Evolutionary conservation across 768 basidiomycete genomes (phyloP).

Genomic region (Suillus tomentosus): DNA sequence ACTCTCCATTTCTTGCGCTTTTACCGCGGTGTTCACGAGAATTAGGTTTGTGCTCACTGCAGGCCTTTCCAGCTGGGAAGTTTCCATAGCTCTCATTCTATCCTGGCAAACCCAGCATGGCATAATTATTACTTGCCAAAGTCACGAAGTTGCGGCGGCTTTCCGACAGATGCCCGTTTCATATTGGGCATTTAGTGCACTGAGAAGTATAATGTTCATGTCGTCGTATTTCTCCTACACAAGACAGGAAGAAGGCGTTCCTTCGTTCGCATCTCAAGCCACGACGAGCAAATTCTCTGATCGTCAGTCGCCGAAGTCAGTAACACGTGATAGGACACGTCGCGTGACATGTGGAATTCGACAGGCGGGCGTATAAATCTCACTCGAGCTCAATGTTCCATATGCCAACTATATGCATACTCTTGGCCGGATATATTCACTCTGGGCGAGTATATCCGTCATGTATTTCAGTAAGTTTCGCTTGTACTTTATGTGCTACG

Average conservation of each 20-base stretch:
- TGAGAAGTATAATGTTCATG: not conserved
- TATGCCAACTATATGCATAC: too few relatives aligned
- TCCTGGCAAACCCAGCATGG: not conserved
- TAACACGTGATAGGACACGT: not conserved
- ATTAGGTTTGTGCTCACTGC: not conserved
- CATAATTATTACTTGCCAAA: not conserved
- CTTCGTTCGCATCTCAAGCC: not conserved
- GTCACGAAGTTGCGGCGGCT: not conserved
- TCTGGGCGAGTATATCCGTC: too few relatives aligned
- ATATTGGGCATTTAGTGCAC: not conserved
- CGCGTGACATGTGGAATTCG: not conserved
- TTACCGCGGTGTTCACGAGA: not conserved
- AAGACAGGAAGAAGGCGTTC: not conserved
- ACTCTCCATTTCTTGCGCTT: not conserved
- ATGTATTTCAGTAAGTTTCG: too few relatives aligned
- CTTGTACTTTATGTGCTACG: too few relatives aligned
- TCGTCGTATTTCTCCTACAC: not conserved
- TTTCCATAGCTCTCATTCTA: not conserved
- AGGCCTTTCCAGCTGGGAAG: not conserved
- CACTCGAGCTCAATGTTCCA: too few relatives aligned
- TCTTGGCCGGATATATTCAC: too few relatives aligned
- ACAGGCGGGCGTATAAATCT: not conserved
- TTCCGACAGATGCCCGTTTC: not conserved
- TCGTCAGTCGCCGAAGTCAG: not conserved
- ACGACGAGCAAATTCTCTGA: too few relatives aligned